Evolutionary conservation across 2,329 filamentous ascomycete genomes (phyloP).

Genomic region (Fusarium dlaminii): DNA sequence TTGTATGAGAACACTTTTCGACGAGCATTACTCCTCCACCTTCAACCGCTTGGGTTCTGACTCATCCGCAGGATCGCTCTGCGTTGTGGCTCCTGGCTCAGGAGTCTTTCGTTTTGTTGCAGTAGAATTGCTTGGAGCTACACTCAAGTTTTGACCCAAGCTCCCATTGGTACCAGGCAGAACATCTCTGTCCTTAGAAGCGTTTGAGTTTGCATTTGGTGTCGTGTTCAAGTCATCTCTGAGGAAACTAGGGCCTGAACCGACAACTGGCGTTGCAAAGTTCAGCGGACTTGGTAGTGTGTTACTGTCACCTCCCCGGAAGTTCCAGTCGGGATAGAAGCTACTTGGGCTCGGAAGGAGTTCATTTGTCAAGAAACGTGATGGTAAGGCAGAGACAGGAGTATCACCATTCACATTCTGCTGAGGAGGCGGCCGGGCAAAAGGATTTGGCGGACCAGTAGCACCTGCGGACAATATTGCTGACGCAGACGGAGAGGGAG

Average conservation of each 20-base stretch:
- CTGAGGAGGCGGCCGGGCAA: conserved; percentile 85
- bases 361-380: conserved; percentile 87
- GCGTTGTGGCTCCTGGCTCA: conserved; percentile 55
- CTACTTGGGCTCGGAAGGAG: conserved; percentile 90
- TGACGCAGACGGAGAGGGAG: conserved; percentile 89
- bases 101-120: conserved; percentile 66
- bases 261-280: conserved; percentile 83
- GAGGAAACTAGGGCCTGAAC: conserved; percentile 70
- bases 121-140: conserved; percentile 29
- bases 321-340: conserved; percentile 94
- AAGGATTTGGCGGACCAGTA: conserved; percentile 92
- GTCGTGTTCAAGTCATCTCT: conserved; percentile 56
- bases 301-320: conserved; percentile 76
- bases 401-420: conserved; percentile 67
- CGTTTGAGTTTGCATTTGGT: conserved; percentile 22
- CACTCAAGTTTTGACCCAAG: conserved; percentile 32
- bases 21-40: conserved; percentile 53
- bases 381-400: conserved; percentile 92
- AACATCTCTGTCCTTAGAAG: conserved; percentile 11
- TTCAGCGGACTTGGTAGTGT: conserved; percentile 92
- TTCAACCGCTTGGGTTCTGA: conserved; percentile 64
- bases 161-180: conserved; percentile 11
- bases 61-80: conserved; percentile 54
- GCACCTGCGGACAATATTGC: conserved; percentile 90
- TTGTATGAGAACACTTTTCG: conserved; percentile 1